These are phyloP conservation scores for Paradendryphiella salina DNA, from an alignment of 2,329 filamentous ascomycete genomes.

Conservation along the genomic window DNA sequence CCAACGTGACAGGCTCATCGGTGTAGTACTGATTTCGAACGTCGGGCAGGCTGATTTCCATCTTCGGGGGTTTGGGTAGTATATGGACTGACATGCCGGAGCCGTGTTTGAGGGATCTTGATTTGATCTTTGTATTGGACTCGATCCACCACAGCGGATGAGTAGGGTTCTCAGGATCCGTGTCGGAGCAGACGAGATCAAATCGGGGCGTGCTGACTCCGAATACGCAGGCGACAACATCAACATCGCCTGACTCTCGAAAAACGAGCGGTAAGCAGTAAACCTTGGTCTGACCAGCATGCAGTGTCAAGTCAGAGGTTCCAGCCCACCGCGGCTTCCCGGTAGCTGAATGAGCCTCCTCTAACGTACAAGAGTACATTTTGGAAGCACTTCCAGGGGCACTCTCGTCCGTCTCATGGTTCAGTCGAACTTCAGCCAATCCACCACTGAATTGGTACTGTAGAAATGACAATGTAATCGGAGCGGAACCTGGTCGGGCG, in stretches of 20 bases:
- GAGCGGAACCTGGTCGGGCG: conserved; percentile 50
- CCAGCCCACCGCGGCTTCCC: conserved; percentile 56
- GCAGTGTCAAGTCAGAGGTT: conserved; percentile 65
- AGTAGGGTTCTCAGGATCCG: conserved; percentile 39
- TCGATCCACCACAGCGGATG: conserved; percentile 43
- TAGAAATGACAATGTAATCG: conserved; percentile 55
- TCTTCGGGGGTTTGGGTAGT: conserved; percentile 86
- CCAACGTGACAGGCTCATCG: conserved; percentile 72
- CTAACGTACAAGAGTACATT: conserved; percentile 29
- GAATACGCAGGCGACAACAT: conserved; percentile 66
- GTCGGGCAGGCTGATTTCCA: conserved; percentile 71
- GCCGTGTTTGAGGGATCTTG: conserved; percentile 36
- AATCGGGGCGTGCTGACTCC: conserved; percentile 67
- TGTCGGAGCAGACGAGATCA: conserved; percentile 67
- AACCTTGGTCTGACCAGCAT: conserved; percentile 68
- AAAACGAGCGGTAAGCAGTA: conserved; percentile 73
- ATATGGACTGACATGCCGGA: conserved; percentile 65
- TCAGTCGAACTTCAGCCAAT: conserved; percentile 39
- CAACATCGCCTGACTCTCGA: conserved; percentile 78
- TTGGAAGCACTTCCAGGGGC: conserved; percentile 16
- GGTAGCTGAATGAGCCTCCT: conserved; percentile 30
- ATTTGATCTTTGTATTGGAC: conserved; percentile 27
- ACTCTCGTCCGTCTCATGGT: conserved; percentile 26
- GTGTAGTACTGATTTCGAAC: conserved; percentile 77
- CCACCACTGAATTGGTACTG: conserved; percentile 58